Base-by-base conservation (phyloP, 768 basidiomycete species). In the Tulasnella sp. region DNA sequence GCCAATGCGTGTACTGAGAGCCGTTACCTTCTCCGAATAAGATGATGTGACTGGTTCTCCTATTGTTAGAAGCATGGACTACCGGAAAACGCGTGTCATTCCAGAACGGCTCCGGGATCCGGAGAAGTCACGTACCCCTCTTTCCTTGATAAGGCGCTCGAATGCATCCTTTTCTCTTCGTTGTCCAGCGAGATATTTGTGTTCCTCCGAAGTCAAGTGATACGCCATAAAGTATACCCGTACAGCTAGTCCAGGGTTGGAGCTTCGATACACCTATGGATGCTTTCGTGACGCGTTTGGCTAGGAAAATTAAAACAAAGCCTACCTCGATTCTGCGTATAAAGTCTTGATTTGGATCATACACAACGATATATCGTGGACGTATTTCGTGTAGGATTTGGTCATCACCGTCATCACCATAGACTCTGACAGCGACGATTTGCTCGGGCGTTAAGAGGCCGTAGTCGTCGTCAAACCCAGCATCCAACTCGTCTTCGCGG, bases 201-300 rank as follows among this genome's bases (percentile, higher is more conserved):
- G 96, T 83, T 99, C 98, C 85, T 99, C 98, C 82, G 93, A 94
- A 74, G 95, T 97, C 83, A 94, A 91, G 79, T 91, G 89, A 86
- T 99, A 99, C n/a, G 96, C 88, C 93, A 98, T 93, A 85, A 98
- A 96, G 86, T 99, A 99, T 2, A 98, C 93, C 20, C 97, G 89
- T 0, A 99, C 91, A 0, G 89, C 93, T 8, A 97, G 86, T 0
- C 95, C 95, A 0, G 95, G 93, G 86, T 93, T 92, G 3, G 93
- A 91, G 80, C 92, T 93, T 83, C 94, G 92, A 85, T 97, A 98
- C 0, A 96, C 94, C 96, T 96, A 81, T n/a, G 18, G 18, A 18
- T 7, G 40, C 75, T n/a, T 37, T 76, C 28, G 34, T 74, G 48
- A n/a, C 18, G 37, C 76, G 18, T 48, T n/a, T 60, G 12, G 46